These are phyloP conservation scores for Trichopus zeylanicus DNA, from an alignment of 116 monocot species.

Conservation along the genomic window DNA sequence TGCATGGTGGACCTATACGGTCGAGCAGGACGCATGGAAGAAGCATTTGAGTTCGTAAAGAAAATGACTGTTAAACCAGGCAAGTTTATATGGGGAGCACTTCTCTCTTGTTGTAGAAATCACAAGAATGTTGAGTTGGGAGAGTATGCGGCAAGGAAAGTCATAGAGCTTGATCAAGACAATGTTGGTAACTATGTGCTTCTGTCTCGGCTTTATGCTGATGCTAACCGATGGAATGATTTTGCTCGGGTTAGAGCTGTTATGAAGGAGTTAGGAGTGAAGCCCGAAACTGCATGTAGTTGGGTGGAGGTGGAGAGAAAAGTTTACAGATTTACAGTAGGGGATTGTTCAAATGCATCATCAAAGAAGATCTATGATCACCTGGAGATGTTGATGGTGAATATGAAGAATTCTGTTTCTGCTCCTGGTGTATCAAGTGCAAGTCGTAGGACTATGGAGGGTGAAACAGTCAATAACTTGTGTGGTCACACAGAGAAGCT, in stretches of 20 bases:
- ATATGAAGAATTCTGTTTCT: conserved; percentile 19
- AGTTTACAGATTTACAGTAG: conserved; percentile 19
- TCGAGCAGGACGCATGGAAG: conserved; percentile 19
- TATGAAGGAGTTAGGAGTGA: conserved; percentile 31
- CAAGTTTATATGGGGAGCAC: conserved; percentile 31
- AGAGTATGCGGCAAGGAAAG: conserved; percentile 21
- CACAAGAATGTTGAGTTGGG: conserved; percentile 26
- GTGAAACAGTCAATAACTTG: conserved; percentile 12
- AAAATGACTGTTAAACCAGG: conserved; percentile 27
- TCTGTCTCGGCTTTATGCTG: conserved; percentile 28
- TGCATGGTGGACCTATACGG: conserved; percentile 40
- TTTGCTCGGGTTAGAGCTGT: conserved; percentile 20
- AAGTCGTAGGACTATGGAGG: conserved; percentile 6
- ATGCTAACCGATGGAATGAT: conserved; percentile 20
- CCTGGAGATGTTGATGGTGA: conserved; percentile 6
- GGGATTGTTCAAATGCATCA: conserved; percentile 8
- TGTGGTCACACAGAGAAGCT: conserved; percentile 27
- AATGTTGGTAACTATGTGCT: conserved; percentile 30
- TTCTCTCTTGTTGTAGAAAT: conserved; percentile 33
- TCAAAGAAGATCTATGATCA: conserved; percentile 20
- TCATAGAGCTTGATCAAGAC: conserved; percentile 21
- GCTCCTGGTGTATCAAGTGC: conserved; percentile 12
- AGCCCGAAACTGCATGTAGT: conserved; percentile 22
- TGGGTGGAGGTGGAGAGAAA: conserved; percentile 37
- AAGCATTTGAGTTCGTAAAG: conserved; percentile 28